Percentiles rank a stretch among this genome's conserved stretches.
These are phyloP conservation scores for Aspergillus taichungensis DNA, from an alignment of 495 filamentous ascomycete species.

Conservation along the genomic window DNA sequence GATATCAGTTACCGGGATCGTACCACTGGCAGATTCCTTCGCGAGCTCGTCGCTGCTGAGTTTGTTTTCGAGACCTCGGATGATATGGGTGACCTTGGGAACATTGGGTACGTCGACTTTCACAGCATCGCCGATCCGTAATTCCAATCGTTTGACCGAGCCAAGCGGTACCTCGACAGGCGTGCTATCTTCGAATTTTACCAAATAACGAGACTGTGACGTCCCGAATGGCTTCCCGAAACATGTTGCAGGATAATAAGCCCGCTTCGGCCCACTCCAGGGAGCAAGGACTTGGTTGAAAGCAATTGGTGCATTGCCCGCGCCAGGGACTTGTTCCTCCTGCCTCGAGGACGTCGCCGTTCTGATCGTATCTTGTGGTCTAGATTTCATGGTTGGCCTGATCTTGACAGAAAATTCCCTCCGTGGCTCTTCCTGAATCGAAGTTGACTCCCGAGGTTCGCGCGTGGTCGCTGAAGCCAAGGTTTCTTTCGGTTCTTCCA, in stretches of 20 bases:
- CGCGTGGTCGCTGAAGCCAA: neutral
- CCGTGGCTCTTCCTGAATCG: too few species aligned
- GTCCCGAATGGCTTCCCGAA: slow-evolving; percentile 32
- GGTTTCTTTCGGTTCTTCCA: slow-evolving; percentile 1
- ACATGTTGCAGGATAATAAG: slow-evolving; percentile 44
- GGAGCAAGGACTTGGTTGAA: slow-evolving; percentile 43
- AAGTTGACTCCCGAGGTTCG: neutral
- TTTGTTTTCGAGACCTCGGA: slow-evolving; percentile 35
- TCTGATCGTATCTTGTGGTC: too few species aligned
- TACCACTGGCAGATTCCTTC: slow-evolving; percentile 16
- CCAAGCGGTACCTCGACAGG: slow-evolving; percentile 35
- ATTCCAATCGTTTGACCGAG: slow-evolving; percentile 38
- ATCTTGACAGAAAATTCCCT: neutral
- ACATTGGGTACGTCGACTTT: slow-evolving; percentile 42
- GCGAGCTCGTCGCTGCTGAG: slow-evolving; percentile 26
- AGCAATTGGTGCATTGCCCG: slow-evolving; percentile 15
- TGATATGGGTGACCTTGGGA: slow-evolving; percentile 38
- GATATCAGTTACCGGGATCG: slow-evolving; percentile 35
- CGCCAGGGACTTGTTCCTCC: too few species aligned
- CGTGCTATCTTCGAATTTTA: slow-evolving; percentile 40
- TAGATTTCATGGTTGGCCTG: neutral
- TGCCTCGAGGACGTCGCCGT: too few species aligned
- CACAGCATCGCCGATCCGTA: slow-evolving; percentile 40
- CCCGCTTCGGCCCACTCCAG: slow-evolving; percentile 41
- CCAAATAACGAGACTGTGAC: slow-evolving; percentile 30